Evolutionary conservation across 495 filamentous ascomycete genomes (phyloP).

Genomic region (Aspergillus asperescens): DNA sequence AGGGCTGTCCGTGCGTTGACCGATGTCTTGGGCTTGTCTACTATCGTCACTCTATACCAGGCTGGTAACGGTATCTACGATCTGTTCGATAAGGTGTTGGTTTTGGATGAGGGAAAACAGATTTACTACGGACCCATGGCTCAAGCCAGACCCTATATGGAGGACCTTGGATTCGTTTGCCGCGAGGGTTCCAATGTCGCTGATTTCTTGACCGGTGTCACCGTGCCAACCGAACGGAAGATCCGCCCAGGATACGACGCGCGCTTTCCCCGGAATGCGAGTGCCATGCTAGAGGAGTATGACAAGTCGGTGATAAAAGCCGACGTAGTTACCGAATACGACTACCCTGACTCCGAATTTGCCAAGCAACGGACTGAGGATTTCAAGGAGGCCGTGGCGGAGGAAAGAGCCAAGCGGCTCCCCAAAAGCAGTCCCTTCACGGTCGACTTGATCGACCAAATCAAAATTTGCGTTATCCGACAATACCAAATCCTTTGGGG

Average conservation of each 20-base stretch:
- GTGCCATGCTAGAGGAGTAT: constrained; percentile 35
- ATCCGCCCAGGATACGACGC: constrained; percentile 50
- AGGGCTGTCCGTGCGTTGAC: constrained; percentile 45
- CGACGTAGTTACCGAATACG: constrained; percentile 42
- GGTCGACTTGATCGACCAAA: constrained; percentile 52
- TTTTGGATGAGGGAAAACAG: constrained; percentile 59
- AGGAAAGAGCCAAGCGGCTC: constrained; percentile 39
- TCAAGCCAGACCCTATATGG: constrained; percentile 61
- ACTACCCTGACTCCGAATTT: constrained; percentile 41
- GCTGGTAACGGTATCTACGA: constrained; percentile 60
- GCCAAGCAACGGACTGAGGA: constrained; percentile 41
- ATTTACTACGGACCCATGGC: constrained; percentile 56
- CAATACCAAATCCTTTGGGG: constrained; percentile 57
- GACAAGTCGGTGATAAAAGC: constrained; percentile 33
- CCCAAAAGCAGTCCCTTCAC: constrained; percentile 49
- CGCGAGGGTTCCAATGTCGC: constrained; percentile 59
- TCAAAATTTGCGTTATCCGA: constrained; percentile 49
- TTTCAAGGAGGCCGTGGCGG: constrained; percentile 45
- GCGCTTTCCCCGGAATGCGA: constrained; percentile 44
- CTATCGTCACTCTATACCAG: constrained; percentile 53
- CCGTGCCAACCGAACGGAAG: constrained; percentile 60
- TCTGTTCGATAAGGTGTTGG: constrained; percentile 60
- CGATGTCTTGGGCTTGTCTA: constrained; percentile 39
- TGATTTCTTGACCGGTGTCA: constrained; percentile 66
- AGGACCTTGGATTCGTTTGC: constrained; percentile 59